A percentile compares a stretch with the other conserved stretches of the same genome.
Conservation (phyloP, 2,329 filamentous ascomycete species). For the Fusarium sp. region DNA sequence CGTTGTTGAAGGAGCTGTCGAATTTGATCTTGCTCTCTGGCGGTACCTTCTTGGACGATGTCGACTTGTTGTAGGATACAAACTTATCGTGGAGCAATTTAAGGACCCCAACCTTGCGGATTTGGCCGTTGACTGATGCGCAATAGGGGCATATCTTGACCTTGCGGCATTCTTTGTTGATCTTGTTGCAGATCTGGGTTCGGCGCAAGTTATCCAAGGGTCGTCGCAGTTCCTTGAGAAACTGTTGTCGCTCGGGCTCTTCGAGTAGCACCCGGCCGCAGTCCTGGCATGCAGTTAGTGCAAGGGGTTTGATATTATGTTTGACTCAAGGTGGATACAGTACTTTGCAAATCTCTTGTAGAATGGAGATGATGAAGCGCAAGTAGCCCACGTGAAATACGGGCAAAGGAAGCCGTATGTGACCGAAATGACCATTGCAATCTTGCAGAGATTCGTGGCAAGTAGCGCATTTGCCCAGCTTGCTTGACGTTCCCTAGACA, state of each 20-base stretch:
- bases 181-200: constrained; percentile 83
- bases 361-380: constrained; percentile 87
- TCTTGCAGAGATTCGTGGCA: constrained; percentile 83
- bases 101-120: constrained; percentile 88
- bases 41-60: constrained; percentile 82
- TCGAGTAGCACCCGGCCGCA: constrained; percentile 86
- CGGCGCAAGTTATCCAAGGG: constrained; percentile 87
- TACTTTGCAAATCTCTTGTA: constrained; percentile 93
- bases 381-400: constrained; percentile 96
- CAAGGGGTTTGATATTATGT: too few relatives aligned
- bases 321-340: not conserved
- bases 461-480: constrained; percentile 80
- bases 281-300: constrained; percentile 58
- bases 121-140: constrained; percentile 83
- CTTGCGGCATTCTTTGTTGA: constrained; percentile 91
- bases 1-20: constrained; percentile 84
- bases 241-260: constrained; percentile 79
- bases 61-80: constrained; percentile 85
- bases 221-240: constrained; percentile 81
- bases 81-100: constrained; percentile 97
- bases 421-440: constrained; percentile 95
- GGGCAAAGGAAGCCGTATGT: constrained; percentile 88
- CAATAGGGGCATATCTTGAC: constrained; percentile 84
- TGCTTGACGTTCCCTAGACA: constrained; percentile 82
- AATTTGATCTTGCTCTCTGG: constrained; percentile 85